Conservation (phyloP, 2,329 filamentous ascomycete genomes). For the Colletotrichum limetticola region DNA sequence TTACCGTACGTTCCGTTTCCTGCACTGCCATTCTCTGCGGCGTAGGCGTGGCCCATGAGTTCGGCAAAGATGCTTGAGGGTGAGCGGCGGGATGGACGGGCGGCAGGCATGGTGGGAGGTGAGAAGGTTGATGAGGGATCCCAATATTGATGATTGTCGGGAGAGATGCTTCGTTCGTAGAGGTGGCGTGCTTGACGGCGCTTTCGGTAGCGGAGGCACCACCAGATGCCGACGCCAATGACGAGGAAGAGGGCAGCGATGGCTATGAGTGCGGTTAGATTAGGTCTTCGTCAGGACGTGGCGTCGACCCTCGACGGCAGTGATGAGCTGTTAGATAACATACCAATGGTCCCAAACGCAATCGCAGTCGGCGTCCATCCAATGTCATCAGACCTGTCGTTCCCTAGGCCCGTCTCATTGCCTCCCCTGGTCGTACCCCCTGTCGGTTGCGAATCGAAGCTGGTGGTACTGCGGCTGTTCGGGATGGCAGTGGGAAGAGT, state of each 20-base stretch:
- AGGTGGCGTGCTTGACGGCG: constrained; percentile 12
- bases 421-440: neutral
- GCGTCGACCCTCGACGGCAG: neutral
- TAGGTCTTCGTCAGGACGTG: too few species aligned
- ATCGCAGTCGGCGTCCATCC: constrained; percentile 32
- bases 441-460: neutral
- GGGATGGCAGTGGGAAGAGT: constrained; percentile 5
- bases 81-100: constrained; percentile 8
- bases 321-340: neutral
- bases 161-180: neutral
- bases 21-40: constrained; percentile 36
- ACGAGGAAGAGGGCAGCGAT: constrained; percentile 25
- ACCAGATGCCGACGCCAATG: constrained; percentile 30
- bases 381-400: constrained; percentile 2
- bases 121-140: constrained; percentile 21
- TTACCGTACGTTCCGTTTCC: neutral
- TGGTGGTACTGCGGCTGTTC: constrained; percentile 1
- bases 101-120: constrained; percentile 1
- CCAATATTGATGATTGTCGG: constrained; percentile 6
- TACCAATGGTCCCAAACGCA: constrained; percentile 33
- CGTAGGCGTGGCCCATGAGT: constrained; percentile 38
- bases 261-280: constrained; percentile 1
- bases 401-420: constrained; percentile 14
- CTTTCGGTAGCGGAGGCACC: constrained; percentile 26
- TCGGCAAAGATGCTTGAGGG: constrained; percentile 37